Percentiles rank a stretch among this genome's conserved stretches.
Evolutionary conservation across 108 stramenopile genomes (phyloP).

Genomic region (Aurantiochytrium sp.): DNA sequence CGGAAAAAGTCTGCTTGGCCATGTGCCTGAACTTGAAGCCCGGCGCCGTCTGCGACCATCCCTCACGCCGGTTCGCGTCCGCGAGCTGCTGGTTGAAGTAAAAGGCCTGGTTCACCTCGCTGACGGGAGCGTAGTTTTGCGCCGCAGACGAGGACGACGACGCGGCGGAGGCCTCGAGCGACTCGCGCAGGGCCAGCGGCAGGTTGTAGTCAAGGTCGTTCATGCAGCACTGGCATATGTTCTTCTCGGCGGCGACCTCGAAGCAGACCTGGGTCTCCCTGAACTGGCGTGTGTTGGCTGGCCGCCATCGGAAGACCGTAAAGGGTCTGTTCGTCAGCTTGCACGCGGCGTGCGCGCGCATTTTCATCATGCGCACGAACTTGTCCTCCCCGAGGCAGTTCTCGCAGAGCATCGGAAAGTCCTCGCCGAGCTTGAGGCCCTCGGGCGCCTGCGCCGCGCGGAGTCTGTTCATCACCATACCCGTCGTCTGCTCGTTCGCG

Average conservation of each 20-base stretch:
- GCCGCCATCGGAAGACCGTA: constrained; percentile 94
- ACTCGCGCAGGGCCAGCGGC: constrained; percentile 7
- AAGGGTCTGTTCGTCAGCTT: constrained; percentile 91
- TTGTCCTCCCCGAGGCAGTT: constrained; percentile 98
- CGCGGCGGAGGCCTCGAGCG: neutral
- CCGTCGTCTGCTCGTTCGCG: neutral
- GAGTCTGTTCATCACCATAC: neutral
- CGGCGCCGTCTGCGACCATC: neutral
- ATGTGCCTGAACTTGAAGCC: neutral
- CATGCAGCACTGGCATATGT: constrained; percentile 97
- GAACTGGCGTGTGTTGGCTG: constrained; percentile 85
- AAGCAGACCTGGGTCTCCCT: constrained; percentile 94
- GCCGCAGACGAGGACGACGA: neutral
- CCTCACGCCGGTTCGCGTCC: neutral
- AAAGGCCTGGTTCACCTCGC: constrained; percentile 10
- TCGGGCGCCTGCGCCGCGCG: neutral
- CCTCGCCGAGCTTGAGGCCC: constrained; percentile 71
- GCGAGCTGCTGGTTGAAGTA: constrained; percentile 13
- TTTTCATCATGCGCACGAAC: constrained; percentile 96
- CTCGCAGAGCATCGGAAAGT: constrained; percentile 96
- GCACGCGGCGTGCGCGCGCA: constrained; percentile 78
- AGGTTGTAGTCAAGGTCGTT: constrained; percentile 83
- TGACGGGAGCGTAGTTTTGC: neutral
- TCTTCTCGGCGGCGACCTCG: constrained; percentile 89
- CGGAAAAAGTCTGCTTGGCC: neutral